Percentiles rank a stretch among this genome's conserved stretches.
These are phyloP conservation scores for Nitzschia sp. DNA, from an alignment of 108 stramenopile genomes.

Conservation along the genomic window DNA sequence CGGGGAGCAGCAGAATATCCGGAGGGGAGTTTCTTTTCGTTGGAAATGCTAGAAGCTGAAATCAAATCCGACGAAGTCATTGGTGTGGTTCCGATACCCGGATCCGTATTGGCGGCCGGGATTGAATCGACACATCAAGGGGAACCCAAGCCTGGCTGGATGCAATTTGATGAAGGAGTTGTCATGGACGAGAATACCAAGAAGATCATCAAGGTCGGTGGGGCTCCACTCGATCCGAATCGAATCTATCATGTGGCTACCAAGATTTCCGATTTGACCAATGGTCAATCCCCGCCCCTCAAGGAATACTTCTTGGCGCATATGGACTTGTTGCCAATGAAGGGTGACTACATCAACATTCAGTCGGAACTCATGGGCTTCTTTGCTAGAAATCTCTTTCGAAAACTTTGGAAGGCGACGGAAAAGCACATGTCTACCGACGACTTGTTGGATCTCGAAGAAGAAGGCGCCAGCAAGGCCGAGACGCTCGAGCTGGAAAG, in stretches of 20 bases:
- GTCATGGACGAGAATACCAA: slow-evolving; percentile 24
- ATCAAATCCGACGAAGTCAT: slow-evolving; percentile 44
- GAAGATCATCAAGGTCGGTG: slow-evolving; percentile 35
- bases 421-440: slow-evolving; percentile 4
- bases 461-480: not conserved
- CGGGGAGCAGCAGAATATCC: slow-evolving; percentile 42
- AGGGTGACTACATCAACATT: slow-evolving; percentile 54
- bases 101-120: slow-evolving; percentile 45
- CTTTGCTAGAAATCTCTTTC: slow-evolving; percentile 55
- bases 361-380: slow-evolving; percentile 50
- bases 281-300: slow-evolving; percentile 46
- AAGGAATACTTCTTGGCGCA: slow-evolving; percentile 45
- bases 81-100: slow-evolving; percentile 47
- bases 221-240: slow-evolving; percentile 36
- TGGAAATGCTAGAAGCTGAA: slow-evolving; percentile 56
- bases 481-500: slow-evolving; percentile 20
- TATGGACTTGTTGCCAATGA: slow-evolving; percentile 37
- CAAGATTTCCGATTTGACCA: slow-evolving; percentile 55
- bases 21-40: slow-evolving; percentile 38
- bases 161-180: slow-evolving; percentile 52
- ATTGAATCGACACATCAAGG: slow-evolving; percentile 45
- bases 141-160: slow-evolving; percentile 60
- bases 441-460: slow-evolving; percentile 8
- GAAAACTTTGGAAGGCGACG: slow-evolving; percentile 38
- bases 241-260: slow-evolving; percentile 52